Percentiles rank a stretch among this genome's conserved stretches.
Evolutionary conservation across 495 filamentous ascomycete genomes (phyloP).

Genomic region (Immersiella caudata): DNA sequence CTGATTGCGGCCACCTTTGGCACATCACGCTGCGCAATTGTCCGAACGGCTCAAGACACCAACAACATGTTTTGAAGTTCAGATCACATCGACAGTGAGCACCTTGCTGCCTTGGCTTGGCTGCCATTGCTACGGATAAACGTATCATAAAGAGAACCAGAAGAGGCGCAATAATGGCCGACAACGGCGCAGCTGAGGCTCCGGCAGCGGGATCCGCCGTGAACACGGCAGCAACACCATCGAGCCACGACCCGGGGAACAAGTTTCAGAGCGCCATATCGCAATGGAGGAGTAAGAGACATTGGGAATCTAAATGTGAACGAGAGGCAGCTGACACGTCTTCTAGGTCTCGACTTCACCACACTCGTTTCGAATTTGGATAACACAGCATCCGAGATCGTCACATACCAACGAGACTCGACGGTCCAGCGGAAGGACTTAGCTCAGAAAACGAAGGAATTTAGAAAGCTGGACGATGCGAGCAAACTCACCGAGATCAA

Average conservation of each 20-base stretch:
- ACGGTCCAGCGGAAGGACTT: constrained; percentile 94
- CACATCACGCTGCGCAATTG: not conserved
- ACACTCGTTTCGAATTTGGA: constrained; percentile 86
- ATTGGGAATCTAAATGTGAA: constrained; percentile 12
- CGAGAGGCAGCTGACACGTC: constrained; percentile 10
- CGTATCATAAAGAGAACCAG: constrained; percentile 3
- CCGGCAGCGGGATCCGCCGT: constrained; percentile 20
- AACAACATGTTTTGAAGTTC: constrained; percentile 25
- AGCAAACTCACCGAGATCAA: constrained; percentile 88
- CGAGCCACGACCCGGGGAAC: constrained; percentile 63
- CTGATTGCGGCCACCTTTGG: constrained; percentile 7
- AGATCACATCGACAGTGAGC: constrained; percentile 19
- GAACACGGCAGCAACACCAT: constrained; percentile 21
- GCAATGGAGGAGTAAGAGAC: constrained; percentile 88
- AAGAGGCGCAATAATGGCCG: constrained; percentile 33
- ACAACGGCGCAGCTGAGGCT: constrained; percentile 27
- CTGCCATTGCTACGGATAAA: not conserved
- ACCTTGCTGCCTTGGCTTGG: constrained; percentile 4
- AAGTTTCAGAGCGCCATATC: constrained; percentile 96
- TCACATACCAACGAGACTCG: constrained; percentile 86
- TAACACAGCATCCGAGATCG: constrained; percentile 88
- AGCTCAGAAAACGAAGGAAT: constrained; percentile 98
- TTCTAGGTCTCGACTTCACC: constrained; percentile 82
- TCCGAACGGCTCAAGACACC: not conserved
- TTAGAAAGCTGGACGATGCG: constrained; percentile 90